A percentile compares a stretch with the other conserved stretches of the same genome.
These are phyloP conservation scores for Paragyromitra xinjiangensis DNA, from an alignment of 495 filamentous ascomycete genomes.

Conservation along the genomic window DNA sequence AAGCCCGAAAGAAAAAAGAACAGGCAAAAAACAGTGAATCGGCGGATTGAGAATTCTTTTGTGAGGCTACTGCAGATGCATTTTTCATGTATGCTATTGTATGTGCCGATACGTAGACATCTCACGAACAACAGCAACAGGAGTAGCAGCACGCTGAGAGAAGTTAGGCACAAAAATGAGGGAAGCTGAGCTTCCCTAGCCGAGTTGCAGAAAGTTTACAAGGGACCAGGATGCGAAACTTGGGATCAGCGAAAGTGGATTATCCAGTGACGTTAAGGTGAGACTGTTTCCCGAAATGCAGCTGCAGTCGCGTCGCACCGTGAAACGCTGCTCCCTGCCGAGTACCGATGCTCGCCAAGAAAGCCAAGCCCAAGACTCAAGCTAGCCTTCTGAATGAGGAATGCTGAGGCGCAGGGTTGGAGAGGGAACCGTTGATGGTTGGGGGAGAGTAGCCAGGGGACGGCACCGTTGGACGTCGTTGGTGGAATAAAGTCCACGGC, in stretches of 20 bases:
- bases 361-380: background rate
- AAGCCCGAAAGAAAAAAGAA: conserved; percentile 43
- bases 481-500: conserved; percentile 22
- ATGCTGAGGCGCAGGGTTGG: conserved; percentile 46
- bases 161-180: conserved; percentile 29
- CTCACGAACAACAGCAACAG: conserved; percentile 24
- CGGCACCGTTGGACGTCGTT: conserved; percentile 1
- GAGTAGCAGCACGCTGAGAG: background rate
- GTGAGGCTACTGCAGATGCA: conserved; percentile 42
- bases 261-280: conserved; percentile 45
- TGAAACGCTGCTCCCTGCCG: conserved; percentile 45
- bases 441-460: background rate
- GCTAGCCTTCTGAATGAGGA: conserved; percentile 28
- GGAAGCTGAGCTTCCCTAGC: conserved; percentile 20
- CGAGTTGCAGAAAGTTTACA: conserved; percentile 37
- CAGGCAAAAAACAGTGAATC: conserved; percentile 47
- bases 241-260: conserved; percentile 35
- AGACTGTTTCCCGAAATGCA: conserved; percentile 50
- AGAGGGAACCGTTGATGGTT: background rate
- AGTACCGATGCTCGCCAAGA: conserved; percentile 36
- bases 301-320: conserved; percentile 37
- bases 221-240: conserved; percentile 41
- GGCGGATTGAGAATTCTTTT: conserved; percentile 31
- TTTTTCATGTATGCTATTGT: conserved; percentile 38
- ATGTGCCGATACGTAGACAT: conserved; percentile 37